phyloP scores from a whole-genome alignment of 495 filamentous ascomycete species.

The Trichoderma virens region DNA sequence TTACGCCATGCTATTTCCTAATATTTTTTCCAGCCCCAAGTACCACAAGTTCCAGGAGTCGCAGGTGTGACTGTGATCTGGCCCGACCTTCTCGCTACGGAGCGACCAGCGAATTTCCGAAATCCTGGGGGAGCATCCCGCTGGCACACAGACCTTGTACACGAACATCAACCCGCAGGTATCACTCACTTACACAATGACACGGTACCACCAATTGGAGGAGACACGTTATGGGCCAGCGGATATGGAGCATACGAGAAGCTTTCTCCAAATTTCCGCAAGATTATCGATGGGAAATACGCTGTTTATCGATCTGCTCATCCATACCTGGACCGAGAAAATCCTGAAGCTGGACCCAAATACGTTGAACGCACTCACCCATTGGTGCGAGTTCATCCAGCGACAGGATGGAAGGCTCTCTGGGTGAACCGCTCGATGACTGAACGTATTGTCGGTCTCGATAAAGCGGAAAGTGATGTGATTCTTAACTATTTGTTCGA shows the following conservation, averaged over 20 bases:
- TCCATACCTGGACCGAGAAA: conserved; percentile 55
- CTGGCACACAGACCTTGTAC: conserved; percentile 67
- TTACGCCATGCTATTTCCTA: too few species aligned
- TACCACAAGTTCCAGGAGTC: conserved; percentile 59
- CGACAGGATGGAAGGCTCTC: conserved; percentile 62
- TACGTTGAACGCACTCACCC: conserved; percentile 59
- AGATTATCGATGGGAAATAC: conserved; percentile 59
- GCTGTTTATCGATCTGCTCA: conserved; percentile 63
- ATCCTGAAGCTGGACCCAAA: conserved; percentile 54
- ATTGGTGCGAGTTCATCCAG: conserved; percentile 62
- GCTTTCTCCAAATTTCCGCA: conserved; percentile 59
- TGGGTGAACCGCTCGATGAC: conserved; percentile 66
- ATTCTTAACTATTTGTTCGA: conserved; percentile 59
- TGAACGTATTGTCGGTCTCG: conserved; percentile 54
- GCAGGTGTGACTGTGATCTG: conserved; percentile 60
- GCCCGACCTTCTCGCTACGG: conserved; percentile 55
- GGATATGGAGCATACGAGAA: conserved; percentile 67
- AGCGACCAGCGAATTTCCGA: conserved; percentile 49
- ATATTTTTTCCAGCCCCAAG: conserved; percentile 47
- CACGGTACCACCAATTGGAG: conserved; percentile 56
- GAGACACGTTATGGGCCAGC: conserved; percentile 66
- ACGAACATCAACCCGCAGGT: conserved; percentile 62
- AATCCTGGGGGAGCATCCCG: conserved; percentile 55
- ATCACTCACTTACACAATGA: conserved; percentile 64
- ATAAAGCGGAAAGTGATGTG: conserved; percentile 59